A percentile compares a stretch with the other conserved stretches of the same genome.
Evolutionary conservation across 768 basidiomycete genomes (phyloP).

Genomic region (Collybia sordida): DNA sequence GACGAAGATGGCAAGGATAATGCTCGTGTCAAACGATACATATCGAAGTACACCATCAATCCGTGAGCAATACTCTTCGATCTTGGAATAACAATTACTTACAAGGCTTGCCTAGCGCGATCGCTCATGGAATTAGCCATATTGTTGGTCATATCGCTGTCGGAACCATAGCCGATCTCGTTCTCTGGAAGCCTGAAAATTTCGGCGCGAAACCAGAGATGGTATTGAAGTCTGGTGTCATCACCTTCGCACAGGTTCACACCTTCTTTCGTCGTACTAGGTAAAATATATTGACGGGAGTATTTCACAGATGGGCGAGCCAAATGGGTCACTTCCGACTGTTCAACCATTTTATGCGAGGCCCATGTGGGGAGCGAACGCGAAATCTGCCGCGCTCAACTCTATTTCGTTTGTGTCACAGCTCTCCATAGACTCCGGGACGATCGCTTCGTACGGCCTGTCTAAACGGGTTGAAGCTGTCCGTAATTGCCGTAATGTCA

Average conservation of each 20-base stretch:
- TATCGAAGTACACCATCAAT: slow-evolving; percentile 96
- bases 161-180: slow-evolving; percentile 89
- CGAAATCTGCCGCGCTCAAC: slow-evolving; percentile 77
- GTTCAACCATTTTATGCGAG: slow-evolving; percentile 86
- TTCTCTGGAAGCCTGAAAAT: slow-evolving; percentile 92
- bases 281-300: not conserved
- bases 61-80: slow-evolving; percentile 57
- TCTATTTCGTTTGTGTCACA: slow-evolving; percentile 87
- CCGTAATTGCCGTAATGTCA: slow-evolving; percentile 66
- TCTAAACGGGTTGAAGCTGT: slow-evolving; percentile 79
- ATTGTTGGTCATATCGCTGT: slow-evolving; percentile 80
- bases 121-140: slow-evolving; percentile 90
- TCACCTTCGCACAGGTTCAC: slow-evolving; percentile 81
- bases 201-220: slow-evolving; percentile 92
- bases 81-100: not conserved
- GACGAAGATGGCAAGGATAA: slow-evolving; percentile 79
- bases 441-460: slow-evolving; percentile 64
- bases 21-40: slow-evolving; percentile 88
- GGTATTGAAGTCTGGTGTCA: slow-evolving; percentile 93
- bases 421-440: slow-evolving; percentile 58
- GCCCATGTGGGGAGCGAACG: slow-evolving; percentile 91
- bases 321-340: slow-evolving; percentile 94
- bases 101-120: slow-evolving; percentile 54
- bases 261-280: not conserved
- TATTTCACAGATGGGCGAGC: slow-evolving; percentile 83